phyloP scores from a whole-genome alignment of 805 yeast genomes.

The Candida schatavii region DNA sequence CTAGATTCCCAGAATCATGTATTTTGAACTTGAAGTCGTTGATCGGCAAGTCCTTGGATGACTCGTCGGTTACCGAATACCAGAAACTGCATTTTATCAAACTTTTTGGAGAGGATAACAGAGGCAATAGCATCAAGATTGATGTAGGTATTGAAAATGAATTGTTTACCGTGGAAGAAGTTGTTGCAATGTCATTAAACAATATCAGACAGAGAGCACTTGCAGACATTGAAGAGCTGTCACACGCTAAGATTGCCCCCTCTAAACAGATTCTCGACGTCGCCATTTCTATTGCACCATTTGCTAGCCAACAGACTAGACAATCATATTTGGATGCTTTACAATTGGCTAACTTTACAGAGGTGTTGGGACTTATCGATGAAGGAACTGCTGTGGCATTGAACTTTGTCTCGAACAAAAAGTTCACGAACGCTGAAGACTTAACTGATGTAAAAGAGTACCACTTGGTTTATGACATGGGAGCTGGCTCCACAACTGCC shows the following conservation, averaged over 20 bases:
- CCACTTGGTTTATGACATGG: slow-evolving; percentile 82
- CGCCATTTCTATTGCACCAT: slow-evolving; percentile 77
- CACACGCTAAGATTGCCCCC: slow-evolving; percentile 27
- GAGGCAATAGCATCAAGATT: slow-evolving; percentile 54
- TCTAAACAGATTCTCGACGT: slow-evolving; percentile 51
- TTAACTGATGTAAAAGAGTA: slow-evolving; percentile 42
- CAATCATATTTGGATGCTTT: slow-evolving; percentile 71
- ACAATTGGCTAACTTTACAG: slow-evolving; percentile 58
- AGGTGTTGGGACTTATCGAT: slow-evolving; percentile 68
- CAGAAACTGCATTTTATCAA: slow-evolving; percentile 51
- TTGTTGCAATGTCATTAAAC: slow-evolving; percentile 76
- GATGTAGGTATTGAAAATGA: slow-evolving; percentile 37
- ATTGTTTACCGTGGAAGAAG: slow-evolving; percentile 62
- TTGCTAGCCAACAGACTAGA: slow-evolving; percentile 62
- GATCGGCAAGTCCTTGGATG: slow-evolving; percentile 60
- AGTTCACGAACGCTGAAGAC: slow-evolving; percentile 31
- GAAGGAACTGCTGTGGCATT: slow-evolving; percentile 93
- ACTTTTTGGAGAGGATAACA: slow-evolving; percentile 35
- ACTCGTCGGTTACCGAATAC: slow-evolving; percentile 47
- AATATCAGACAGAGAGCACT: slow-evolving; percentile 68
- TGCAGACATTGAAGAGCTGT: slow-evolving; percentile 51
- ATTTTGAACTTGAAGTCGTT: slow-evolving; percentile 66
- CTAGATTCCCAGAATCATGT: slow-evolving; percentile 72
- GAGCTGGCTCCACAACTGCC: slow-evolving; percentile 88
- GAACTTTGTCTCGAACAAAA: slow-evolving; percentile 65